Percentiles rank a stretch among this genome's conserved stretches.
Conservation (phyloP, 2,329 filamentous ascomycete genomes). For the Apiospora aurea region DNA sequence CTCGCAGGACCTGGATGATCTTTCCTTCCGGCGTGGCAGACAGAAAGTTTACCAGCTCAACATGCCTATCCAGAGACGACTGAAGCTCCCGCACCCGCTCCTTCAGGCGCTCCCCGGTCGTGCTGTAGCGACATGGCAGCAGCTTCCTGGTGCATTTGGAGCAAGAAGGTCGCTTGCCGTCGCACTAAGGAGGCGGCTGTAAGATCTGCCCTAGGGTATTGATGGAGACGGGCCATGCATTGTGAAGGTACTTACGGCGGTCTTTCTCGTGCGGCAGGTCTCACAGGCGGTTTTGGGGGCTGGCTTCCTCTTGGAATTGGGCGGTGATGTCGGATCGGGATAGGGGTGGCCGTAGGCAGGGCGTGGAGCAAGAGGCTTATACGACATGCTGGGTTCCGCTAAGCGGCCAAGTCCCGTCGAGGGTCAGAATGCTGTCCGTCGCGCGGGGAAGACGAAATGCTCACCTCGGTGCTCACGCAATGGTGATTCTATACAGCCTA, state of each 20-base stretch:
- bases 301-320: not conserved
- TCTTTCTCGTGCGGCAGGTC: not conserved
- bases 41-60: not conserved
- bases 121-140: not conserved
- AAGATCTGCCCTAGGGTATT: not conserved
- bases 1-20: not conserved
- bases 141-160: conserved; percentile 9
- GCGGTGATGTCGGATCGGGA: not conserved
- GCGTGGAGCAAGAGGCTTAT: conserved; percentile 9
- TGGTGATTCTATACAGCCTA: not conserved
- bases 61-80: not conserved
- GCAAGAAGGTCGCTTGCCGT: conserved; percentile 11
- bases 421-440: not conserved
- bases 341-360: not conserved
- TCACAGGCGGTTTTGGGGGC: not conserved
- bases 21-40: not conserved
- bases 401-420: not conserved
- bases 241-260: not conserved
- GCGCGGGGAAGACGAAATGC: not conserved
- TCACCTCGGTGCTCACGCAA: not conserved
- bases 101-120: not conserved
- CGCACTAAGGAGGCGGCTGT: not conserved
- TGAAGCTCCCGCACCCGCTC: not conserved
- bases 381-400: not conserved
- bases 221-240: not conserved